Base-by-base conservation (phyloP, 176 grass and related monocot genomes). In the Carex cristatella region DNA sequence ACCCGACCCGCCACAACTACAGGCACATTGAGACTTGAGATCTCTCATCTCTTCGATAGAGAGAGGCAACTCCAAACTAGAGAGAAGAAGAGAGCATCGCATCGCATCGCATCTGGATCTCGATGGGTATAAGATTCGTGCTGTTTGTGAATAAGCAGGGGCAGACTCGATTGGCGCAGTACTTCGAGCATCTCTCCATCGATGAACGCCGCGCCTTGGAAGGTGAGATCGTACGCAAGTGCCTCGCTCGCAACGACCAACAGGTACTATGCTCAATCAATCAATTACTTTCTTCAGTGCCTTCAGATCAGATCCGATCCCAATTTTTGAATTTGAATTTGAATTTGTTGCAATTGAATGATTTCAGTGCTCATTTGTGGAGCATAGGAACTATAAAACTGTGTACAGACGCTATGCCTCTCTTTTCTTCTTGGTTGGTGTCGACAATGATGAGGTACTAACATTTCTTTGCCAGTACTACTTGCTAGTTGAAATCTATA, bases 191-290 rank as follows among this genome's bases (percentile, higher is more conserved):
- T 80, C 93, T 98, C 86, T 94, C 93, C 65, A 85, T 98, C 85
- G 93, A 95, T 75, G 89, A 98, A 91, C 91, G 96, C 57, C 96
- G 93, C 69, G 96, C 96, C 80, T 91, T 98, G 67, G 96, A 98
- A 82, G 96, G 90, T 31, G 96, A 98, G 96, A 98, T 98, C 90
- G 96, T 98, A 57, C 96, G 96, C 85, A 98, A 95, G 81, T 98
- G 96, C 93, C 96, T 98, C 54, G 96, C 96, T 62, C 96, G 96
- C 87, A 95, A 89, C 72, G 96, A 98, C 57, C 96, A 92, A 54
- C 96, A 23, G 23, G 23, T 23, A 23, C 23, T 23, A 23, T 23
- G 23, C 23, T 23, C 23, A 23, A 23, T 23, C 23, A 23, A 23
- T 23, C 23, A 23, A 23, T 23, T 23, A 23, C 23, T 23, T 23